Base-by-base conservation (phyloP, 1,284 basidiomycete species). In the Tylopilus sp. region DNA sequence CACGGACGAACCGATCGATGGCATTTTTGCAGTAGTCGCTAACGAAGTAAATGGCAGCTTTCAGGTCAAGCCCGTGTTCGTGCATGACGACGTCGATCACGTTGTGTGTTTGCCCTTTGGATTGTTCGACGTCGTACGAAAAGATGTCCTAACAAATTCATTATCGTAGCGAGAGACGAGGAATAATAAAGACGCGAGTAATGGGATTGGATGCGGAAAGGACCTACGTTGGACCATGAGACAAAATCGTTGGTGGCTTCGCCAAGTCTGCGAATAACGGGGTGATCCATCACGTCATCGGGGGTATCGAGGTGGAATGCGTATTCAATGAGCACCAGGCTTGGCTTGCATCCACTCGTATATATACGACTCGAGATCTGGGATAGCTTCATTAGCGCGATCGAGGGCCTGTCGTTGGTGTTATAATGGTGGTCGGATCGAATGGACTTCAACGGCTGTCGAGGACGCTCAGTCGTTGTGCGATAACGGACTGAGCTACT, bases 41-140 rank as follows among this genome's bases (percentile, higher is more conserved):
- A 19, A 83, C 79, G 55, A 78, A 76, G 55, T 82, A 71, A 43
- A 84, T 71, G 18, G 82, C 80, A 5, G 69, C 63, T 55, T 84
- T 78, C 6, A 84, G 69, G 55, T 73, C 73, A 15, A 80, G 56
- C 8, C 71, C 73, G 43, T 76, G 71, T 59, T 82, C 73, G 53
- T 77, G 59, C 80, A 83, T 83, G 55, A 82, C 71, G 43, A 84
- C 79, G 16, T 75, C 69, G 53, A 84, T 77, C 77, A 84, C 81
- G 61, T 84, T 84, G 63, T 83, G 80, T 1, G 74, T 78, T 54
- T 84, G 75, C 6, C 78, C 77, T 59, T 76, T 78, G 18, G 78
- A 76, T 57, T 82, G 82, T 59, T 84, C 82, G 49, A 78, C 76
- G 58, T 81, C 80, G 68, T 79, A 84, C 16, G 82, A 84, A 60